Evolutionary conservation across 108 stramenopile genomes (phyloP).

Genomic region (Nitzschia putrida): DNA sequence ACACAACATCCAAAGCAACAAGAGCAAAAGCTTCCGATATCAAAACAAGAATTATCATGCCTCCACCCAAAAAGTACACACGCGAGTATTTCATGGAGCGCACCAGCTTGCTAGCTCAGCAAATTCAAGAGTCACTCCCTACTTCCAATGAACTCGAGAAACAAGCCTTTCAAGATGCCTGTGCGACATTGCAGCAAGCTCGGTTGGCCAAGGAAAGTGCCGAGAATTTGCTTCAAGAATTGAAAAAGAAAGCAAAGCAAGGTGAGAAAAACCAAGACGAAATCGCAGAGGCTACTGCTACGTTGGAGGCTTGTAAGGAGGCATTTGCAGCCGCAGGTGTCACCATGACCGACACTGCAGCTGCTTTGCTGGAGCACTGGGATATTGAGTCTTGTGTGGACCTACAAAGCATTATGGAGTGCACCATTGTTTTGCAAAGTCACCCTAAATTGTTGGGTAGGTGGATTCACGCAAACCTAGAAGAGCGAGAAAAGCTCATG

Average conservation of each 20-base stretch:
- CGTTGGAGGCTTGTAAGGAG: conserved; percentile 17
- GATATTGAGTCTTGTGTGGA: conserved; percentile 3
- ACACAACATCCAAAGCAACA: too few relatives aligned
- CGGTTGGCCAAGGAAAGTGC: conserved; percentile 11
- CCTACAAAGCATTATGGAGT: conserved; percentile 23
- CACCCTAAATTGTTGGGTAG: conserved; percentile 30
- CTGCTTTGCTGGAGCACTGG: background rate
- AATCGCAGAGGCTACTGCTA: conserved; percentile 3
- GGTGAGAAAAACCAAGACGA: conserved; percentile 8
- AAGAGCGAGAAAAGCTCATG: conserved; percentile 4
- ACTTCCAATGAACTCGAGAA: background rate
- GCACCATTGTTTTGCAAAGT: conserved; percentile 30
- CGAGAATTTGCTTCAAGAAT: background rate
- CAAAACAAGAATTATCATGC: background rate
- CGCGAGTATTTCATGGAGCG: conserved; percentile 27
- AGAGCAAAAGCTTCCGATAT: too few relatives aligned
- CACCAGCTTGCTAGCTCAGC: conserved; percentile 7
- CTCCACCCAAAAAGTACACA: conserved; percentile 13
- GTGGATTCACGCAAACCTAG: conserved; percentile 18
- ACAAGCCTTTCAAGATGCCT: conserved; percentile 16
- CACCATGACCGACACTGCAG: background rate
- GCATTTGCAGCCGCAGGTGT: conserved; percentile 7
- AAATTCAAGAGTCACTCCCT: conserved; percentile 18
- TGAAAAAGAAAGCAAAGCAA: conserved; percentile 18
- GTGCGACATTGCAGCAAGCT: conserved; percentile 2